Evolutionary conservation across 371 early-diverging fungal species (phyloP).

Genomic region (Blastocladiella emersonii): DNA sequence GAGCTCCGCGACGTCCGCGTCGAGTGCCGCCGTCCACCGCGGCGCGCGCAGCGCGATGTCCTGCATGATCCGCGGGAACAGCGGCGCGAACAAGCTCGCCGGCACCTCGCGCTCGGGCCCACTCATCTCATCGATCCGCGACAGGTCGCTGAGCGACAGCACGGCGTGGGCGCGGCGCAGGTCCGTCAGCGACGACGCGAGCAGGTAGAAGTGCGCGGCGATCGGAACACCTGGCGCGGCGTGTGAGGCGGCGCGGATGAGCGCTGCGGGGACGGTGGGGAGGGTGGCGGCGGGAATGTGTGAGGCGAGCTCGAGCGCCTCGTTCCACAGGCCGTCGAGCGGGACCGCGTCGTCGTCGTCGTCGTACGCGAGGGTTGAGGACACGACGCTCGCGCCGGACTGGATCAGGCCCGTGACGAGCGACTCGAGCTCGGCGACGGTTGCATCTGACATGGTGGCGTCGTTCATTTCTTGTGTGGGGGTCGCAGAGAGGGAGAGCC

Average conservation of each 20-base stretch:
- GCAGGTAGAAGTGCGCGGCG: background rate
- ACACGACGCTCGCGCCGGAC: no score
- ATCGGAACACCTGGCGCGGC: no score
- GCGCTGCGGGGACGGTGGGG: background rate
- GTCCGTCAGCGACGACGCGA: background rate
- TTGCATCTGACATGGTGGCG: no score
- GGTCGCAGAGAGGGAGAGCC: no score
- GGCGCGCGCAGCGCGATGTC: background rate
- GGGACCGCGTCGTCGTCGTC: background rate
- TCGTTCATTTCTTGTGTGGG: no score
- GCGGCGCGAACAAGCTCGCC: background rate
- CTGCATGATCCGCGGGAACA: background rate
- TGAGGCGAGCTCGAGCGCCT: no score
- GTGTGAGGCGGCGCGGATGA: background rate
- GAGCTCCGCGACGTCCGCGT: background rate
- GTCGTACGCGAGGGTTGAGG: no score
- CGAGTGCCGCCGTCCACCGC: background rate
- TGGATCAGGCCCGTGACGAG: no score
- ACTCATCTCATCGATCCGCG: background rate
- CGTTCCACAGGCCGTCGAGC: background rate
- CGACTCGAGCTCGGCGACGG: no score
- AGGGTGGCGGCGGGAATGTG: background rate
- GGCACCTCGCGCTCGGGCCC: background rate
- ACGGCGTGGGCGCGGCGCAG: background rate
- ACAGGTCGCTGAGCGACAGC: background rate